phyloP scores from a whole-genome alignment of 352 stramenopile genomes.

The Bremia lactucae region DNA sequence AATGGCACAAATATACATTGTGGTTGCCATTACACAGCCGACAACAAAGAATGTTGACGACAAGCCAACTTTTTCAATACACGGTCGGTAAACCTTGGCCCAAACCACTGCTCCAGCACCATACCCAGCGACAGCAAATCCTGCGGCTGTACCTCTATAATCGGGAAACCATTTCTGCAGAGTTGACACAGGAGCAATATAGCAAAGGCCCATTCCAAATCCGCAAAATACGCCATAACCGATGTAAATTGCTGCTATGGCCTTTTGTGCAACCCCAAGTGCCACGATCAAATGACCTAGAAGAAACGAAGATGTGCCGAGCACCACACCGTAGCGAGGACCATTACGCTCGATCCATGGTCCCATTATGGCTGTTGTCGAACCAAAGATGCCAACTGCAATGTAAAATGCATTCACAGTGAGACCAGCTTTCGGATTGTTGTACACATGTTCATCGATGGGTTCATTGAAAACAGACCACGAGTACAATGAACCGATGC shows the following conservation, averaged over 20 bases:
- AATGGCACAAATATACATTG: slow-evolving; percentile 38
- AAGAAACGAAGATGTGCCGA: slow-evolving; percentile 41
- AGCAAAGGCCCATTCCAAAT: slow-evolving; percentile 61
- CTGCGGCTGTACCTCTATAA: slow-evolving; percentile 49
- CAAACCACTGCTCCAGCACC: slow-evolving; percentile 48
- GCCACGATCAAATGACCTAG: slow-evolving; percentile 32
- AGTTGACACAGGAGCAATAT: slow-evolving; percentile 59
- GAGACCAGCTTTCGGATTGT: slow-evolving; percentile 28
- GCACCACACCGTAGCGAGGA: slow-evolving; percentile 34
- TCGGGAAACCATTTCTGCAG: slow-evolving; percentile 72
- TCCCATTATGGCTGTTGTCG: slow-evolving; percentile 55
- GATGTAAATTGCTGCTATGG: slow-evolving; percentile 37
- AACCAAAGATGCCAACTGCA: slow-evolving; percentile 49
- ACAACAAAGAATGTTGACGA: slow-evolving; percentile 40
- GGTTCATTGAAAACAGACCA: slow-evolving; percentile 69
- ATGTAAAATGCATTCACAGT: slow-evolving; percentile 67
- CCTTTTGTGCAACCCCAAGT: slow-evolving; percentile 35
- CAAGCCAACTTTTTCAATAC: slow-evolving; percentile 37
- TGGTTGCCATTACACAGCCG: slow-evolving; percentile 26
- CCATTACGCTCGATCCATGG: slow-evolving; percentile 61
- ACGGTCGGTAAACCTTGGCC: slow-evolving; percentile 50
- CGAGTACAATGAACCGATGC: slow-evolving; percentile 56
- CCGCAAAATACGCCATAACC: slow-evolving; percentile 56
- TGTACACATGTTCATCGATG: slow-evolving; percentile 40
- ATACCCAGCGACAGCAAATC: slow-evolving; percentile 57